Evolutionary conservation across 75 land plant species (phyloP).

Genomic region (Larix kaempferi): DNA sequence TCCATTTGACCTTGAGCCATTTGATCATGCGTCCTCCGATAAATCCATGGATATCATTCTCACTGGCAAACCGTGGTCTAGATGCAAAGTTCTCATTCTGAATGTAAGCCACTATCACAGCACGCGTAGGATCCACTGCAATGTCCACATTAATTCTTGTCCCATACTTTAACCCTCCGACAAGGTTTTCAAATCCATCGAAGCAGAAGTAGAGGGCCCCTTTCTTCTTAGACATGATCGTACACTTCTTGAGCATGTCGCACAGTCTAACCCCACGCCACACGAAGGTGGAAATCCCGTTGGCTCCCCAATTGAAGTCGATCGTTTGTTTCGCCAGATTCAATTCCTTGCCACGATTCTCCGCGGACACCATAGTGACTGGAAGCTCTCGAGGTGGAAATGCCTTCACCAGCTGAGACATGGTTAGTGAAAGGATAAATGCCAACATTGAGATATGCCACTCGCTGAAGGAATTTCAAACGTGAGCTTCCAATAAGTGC

Average conservation of each 20-base stretch:
- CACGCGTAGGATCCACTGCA: slow-evolving; percentile 77
- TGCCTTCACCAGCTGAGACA: slow-evolving; percentile 60
- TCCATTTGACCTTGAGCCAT: too few species aligned
- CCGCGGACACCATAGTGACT: slow-evolving; percentile 92
- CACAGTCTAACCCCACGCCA: slow-evolving; percentile 80
- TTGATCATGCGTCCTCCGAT: slow-evolving; percentile 98
- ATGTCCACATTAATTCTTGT: slow-evolving; percentile 57
- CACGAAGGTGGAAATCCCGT: slow-evolving; percentile 78
- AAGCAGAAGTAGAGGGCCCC: slow-evolving; percentile 79
- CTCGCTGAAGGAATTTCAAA: slow-evolving; percentile 84
- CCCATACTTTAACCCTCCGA: slow-evolving; percentile 80
- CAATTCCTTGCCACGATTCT: slow-evolving; percentile 91
- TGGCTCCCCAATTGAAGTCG: slow-evolving; percentile 98
- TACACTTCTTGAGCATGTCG: slow-evolving; percentile 68
- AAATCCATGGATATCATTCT: slow-evolving; percentile 88
- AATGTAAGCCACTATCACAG: slow-evolving; percentile 80
- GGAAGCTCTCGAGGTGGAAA: slow-evolving; percentile 74
- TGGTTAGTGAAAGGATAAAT: slow-evolving; percentile 71
- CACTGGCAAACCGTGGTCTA: slow-evolving; percentile 92
- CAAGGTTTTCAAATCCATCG: slow-evolving; percentile 85
- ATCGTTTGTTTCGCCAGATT: slow-evolving; percentile 84
- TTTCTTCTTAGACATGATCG: slow-evolving; percentile 27
- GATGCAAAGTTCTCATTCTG: slow-evolving; percentile 74
- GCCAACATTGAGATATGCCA: slow-evolving; percentile 74
- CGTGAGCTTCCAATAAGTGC: slow-evolving; percentile 66